phyloP scores from a whole-genome alignment of 495 filamentous ascomycete species.

The Aspergillus sparsus region DNA sequence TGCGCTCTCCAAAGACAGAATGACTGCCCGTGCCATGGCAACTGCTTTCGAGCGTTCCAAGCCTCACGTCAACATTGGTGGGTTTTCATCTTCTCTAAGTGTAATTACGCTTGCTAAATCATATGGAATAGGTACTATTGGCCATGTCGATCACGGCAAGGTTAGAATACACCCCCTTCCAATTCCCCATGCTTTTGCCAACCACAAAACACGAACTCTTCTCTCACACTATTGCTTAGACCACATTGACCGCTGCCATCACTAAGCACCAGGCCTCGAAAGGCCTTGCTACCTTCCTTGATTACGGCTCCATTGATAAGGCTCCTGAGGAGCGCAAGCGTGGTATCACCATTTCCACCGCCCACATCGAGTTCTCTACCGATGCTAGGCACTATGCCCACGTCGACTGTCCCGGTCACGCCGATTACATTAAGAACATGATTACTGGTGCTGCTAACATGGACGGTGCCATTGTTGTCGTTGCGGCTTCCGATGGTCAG shows the following conservation, averaged over 20 bases:
- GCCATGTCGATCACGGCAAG: conserved; percentile 99
- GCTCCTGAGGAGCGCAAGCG: conserved; percentile 98
- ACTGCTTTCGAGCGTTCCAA: conserved; percentile 85
- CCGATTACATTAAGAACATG: conserved; percentile 99
- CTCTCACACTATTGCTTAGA: conserved; percentile 56
- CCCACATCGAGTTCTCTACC: conserved; percentile 97
- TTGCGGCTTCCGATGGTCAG: conserved; percentile 97
- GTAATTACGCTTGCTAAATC: conserved; percentile 15
- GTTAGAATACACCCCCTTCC: conserved; percentile 47
- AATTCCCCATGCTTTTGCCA: conserved; percentile 14
- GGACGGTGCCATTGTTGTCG: conserved; percentile 98
- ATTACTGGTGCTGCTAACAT: conserved; percentile 96
- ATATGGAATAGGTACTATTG: conserved; percentile 76
- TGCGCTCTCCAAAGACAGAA: conserved; percentile 65
- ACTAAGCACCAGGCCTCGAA: conserved; percentile 95
- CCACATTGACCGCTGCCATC: conserved; percentile 95
- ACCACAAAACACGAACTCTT: conserved; percentile 29
- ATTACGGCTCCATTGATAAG: conserved; percentile 98
- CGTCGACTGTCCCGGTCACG: conserved; percentile 99
- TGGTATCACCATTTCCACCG: conserved; percentile 98
- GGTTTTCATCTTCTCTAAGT: conserved; percentile 16
- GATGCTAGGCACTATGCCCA: conserved; percentile 93
- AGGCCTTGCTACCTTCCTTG: conserved; percentile 88
- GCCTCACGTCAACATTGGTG: conserved; percentile 98
- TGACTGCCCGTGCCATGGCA: conserved; percentile 71